These are phyloP conservation scores for Skeletonema menzelii DNA, from an alignment of 108 stramenopile genomes.

Conservation along the genomic window DNA sequence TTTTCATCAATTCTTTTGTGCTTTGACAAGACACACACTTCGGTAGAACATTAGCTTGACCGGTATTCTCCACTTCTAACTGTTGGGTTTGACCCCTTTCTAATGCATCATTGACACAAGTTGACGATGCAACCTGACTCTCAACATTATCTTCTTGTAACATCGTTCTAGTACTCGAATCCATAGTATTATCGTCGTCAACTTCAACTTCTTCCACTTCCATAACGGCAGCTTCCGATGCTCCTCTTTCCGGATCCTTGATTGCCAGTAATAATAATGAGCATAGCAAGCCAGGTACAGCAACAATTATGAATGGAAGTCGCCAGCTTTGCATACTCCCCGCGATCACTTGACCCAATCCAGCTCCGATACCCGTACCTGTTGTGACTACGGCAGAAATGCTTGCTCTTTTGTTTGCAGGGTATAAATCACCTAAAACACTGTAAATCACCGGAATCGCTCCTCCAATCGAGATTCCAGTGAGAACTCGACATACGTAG, in stretches of 20 bases:
- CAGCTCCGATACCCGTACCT: constrained; percentile 43
- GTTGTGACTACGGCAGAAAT: constrained; percentile 39
- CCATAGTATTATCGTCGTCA: not conserved
- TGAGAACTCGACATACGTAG: constrained; percentile 51
- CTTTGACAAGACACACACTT: constrained; percentile 29
- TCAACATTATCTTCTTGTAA: not conserved
- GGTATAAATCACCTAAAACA: constrained; percentile 56
- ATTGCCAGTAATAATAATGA: constrained; percentile 32
- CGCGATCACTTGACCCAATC: constrained; percentile 48
- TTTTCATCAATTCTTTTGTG: constrained; percentile 37
- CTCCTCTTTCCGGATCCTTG: constrained; percentile 49
- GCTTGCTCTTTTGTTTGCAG: constrained; percentile 26
- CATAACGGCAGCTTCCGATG: constrained; percentile 32
- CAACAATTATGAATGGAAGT: constrained; percentile 56
- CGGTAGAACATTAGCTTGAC: not conserved
- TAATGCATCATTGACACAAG: constrained; percentile 3
- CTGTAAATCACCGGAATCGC: constrained; percentile 56
- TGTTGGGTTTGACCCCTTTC: not conserved
- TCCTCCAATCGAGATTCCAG: constrained; percentile 64
- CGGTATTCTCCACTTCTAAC: not conserved
- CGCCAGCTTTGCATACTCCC: constrained; percentile 57
- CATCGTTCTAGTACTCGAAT: not conserved
- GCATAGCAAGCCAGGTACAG: constrained; percentile 47
- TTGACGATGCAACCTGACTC: not conserved
- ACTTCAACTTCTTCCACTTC: too few relatives aligned